Conservation (phyloP, 495 filamentous ascomycete species). For the Xylaria nigripes region DNA sequence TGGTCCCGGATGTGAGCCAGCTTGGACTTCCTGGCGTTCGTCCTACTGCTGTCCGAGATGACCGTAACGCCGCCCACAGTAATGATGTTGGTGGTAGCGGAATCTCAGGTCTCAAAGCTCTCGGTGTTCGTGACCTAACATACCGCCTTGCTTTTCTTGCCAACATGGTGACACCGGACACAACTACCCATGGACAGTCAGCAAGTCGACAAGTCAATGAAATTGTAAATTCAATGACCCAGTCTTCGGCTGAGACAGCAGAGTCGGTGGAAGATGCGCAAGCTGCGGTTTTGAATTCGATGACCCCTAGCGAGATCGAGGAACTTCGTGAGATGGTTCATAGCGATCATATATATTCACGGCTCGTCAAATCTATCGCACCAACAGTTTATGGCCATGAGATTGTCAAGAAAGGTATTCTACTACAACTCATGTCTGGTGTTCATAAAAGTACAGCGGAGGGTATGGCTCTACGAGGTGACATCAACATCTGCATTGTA, state of each 20-base stretch:
- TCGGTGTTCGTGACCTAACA: conserved; percentile 91
- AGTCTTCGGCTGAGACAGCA: conserved; percentile 52
- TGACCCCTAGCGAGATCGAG: conserved; percentile 77
- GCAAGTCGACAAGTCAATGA: conserved; percentile 45
- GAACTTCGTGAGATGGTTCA: conserved; percentile 91
- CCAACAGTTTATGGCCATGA: conserved; percentile 97
- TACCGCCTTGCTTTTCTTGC: conserved; percentile 96
- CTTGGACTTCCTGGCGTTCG: conserved; percentile 81
- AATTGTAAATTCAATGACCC: conserved; percentile 73
- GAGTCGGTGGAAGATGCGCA: conserved; percentile 77
- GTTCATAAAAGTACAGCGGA: conserved; percentile 85
- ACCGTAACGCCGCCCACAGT: conserved; percentile 58
- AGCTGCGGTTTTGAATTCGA: conserved; percentile 72
- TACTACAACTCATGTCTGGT: conserved; percentile 88
- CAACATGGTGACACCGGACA: conserved; percentile 94
- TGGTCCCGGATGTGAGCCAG: conserved; percentile 94
- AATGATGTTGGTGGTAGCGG: conserved; percentile 74
- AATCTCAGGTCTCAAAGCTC: conserved; percentile 78
- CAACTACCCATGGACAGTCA: conserved; percentile 57
- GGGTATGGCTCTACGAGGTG: conserved; percentile 87
- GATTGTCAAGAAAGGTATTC: conserved; percentile 93
- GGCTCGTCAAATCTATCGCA: conserved; percentile 91
- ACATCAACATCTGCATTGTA: conserved; percentile 98
- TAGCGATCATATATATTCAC: conserved; percentile 85
- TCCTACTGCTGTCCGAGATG: conserved; percentile 80